Percentiles rank a stretch among this genome's conserved stretches.
Conservation (phyloP, 2,329 filamentous ascomycete genomes). For the Nakataea oryzae region DNA sequence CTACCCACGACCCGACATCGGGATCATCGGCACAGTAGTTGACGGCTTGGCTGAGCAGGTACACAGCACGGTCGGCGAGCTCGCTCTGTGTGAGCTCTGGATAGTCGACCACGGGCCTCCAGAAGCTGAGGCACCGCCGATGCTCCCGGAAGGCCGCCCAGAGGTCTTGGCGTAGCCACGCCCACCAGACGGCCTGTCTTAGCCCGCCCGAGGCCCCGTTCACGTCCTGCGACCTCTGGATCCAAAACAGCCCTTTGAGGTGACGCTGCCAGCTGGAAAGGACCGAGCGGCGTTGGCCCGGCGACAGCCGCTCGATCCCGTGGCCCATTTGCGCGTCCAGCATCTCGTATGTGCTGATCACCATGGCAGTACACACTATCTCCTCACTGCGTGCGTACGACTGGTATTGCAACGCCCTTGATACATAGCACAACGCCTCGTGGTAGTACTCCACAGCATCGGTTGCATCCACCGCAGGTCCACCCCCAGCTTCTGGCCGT, state of each 20-base stretch:
- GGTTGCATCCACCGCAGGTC: conserved; percentile 7
- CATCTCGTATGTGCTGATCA: conserved; percentile 58
- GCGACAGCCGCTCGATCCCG: background rate
- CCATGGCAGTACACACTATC: conserved; percentile 45
- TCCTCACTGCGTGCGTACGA: conserved; percentile 48
- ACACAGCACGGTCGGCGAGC: conserved; percentile 35
- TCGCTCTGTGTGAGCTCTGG: conserved; percentile 33
- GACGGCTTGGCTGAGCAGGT: conserved; percentile 39
- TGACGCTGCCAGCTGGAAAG: conserved; percentile 43
- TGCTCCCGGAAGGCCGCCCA: conserved; percentile 54
- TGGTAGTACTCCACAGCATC: conserved; percentile 45
- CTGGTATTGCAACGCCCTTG: conserved; percentile 45
- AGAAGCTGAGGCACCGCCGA: conserved; percentile 45
- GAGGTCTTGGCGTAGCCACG: conserved; percentile 55
- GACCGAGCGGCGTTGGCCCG: background rate
- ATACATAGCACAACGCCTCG: conserved; percentile 51
- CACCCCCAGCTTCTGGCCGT: background rate
- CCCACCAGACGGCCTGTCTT: conserved; percentile 52
- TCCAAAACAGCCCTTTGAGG: conserved; percentile 56
- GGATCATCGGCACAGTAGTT: conserved; percentile 25
- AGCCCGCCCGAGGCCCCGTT: conserved; percentile 47
- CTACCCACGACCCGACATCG: background rate
- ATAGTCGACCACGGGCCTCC: conserved; percentile 35
- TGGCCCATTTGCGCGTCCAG: conserved; percentile 26
- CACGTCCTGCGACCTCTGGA: conserved; percentile 50